Percentiles rank a stretch among this genome's conserved stretches.
phyloP scores from a whole-genome alignment of 179 eudicot genomes.

The Patellifolia procumbens region DNA sequence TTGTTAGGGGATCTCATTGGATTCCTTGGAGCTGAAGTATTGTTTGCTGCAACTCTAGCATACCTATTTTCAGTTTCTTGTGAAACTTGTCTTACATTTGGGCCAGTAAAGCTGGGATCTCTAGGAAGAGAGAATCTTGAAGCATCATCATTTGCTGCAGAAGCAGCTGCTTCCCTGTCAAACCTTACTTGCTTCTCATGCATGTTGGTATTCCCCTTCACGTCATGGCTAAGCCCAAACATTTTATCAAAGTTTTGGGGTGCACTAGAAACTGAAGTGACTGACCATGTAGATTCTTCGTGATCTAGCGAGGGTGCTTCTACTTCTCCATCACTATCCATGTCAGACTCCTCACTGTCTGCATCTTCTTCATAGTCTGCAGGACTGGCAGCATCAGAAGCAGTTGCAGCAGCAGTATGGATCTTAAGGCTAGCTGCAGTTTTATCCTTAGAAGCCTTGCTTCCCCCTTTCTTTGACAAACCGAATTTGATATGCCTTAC shows the following conservation, averaged over 20 bases:
- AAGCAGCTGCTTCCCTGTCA: neutral
- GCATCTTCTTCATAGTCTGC: slow-evolving; percentile 19
- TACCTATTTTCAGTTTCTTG: slow-evolving; percentile 40
- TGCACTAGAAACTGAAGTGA: slow-evolving; percentile 30
- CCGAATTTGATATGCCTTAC: slow-evolving; percentile 81
- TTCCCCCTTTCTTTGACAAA: slow-evolving; percentile 60
- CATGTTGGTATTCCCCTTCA: neutral
- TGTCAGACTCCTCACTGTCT: slow-evolving; percentile 31
- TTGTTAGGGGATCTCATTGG: slow-evolving; percentile 21
- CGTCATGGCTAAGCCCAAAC: slow-evolving; percentile 27
- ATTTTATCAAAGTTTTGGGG: slow-evolving; percentile 23
- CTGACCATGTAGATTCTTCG: slow-evolving; percentile 31
- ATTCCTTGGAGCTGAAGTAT: slow-evolving; percentile 5
- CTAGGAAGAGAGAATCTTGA: slow-evolving; percentile 13
- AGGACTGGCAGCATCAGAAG: slow-evolving; percentile 1
- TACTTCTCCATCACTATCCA: slow-evolving; percentile 35
- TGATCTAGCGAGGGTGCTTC: slow-evolving; percentile 18
- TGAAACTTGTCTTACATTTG: slow-evolving; percentile 23
- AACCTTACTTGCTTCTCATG: slow-evolving; percentile 18
- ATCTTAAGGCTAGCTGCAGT: slow-evolving; percentile 9
- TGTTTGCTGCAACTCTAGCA: slow-evolving; percentile 22
- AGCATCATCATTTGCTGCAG: slow-evolving; percentile 8
- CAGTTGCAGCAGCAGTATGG: too few species aligned
- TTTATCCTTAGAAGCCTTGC: slow-evolving; percentile 39
- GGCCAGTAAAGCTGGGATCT: slow-evolving; percentile 22